Evolutionary conservation across 805 yeast genomes (phyloP).

Genomic region (Jamesozyma rosinii): DNA sequence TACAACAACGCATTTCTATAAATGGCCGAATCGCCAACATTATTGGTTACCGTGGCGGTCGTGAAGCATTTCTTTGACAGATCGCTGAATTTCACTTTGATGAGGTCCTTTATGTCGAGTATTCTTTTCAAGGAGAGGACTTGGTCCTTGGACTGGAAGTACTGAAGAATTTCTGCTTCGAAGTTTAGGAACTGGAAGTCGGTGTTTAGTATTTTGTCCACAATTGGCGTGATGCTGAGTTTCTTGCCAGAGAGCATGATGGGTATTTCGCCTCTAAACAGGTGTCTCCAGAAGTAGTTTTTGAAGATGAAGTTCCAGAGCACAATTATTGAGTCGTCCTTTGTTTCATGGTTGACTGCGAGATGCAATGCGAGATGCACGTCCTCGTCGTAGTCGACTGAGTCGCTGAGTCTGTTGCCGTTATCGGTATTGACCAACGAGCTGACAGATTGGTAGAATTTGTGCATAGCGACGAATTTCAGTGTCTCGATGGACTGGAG

Average conservation of each 20-base stretch:
- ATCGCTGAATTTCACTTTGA: conserved; percentile 14
- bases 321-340: conserved; percentile 13
- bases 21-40: conserved; percentile 22
- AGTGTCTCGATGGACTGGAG: conserved; percentile 14
- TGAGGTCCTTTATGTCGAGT: conserved; percentile 11
- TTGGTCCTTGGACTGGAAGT: conserved; percentile 21
- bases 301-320: conserved; percentile 25
- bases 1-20: conserved; percentile 22
- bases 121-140: conserved; percentile 18
- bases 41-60: conserved; percentile 18
- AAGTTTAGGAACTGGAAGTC: conserved; percentile 15
- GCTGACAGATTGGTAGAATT: conserved; percentile 12
- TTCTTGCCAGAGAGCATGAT: conserved; percentile 8
- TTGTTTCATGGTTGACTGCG: conserved; percentile 23
- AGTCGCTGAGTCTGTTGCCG: conserved; percentile 6
- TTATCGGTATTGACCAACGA: conserved; percentile 5
- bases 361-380: conserved; percentile 21
- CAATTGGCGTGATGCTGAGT: conserved; percentile 16
- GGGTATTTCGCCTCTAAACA: conserved; percentile 24
- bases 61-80: conserved; percentile 19
- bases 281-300: conserved; percentile 26
- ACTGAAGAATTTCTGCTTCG: conserved; percentile 20
- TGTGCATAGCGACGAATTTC: conserved; percentile 17
- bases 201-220: conserved; percentile 20
- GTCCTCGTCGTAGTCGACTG: conserved; percentile 23